Base-by-base conservation (phyloP, 768 basidiomycete genomes). In the Boletus coccyginus region DNA sequence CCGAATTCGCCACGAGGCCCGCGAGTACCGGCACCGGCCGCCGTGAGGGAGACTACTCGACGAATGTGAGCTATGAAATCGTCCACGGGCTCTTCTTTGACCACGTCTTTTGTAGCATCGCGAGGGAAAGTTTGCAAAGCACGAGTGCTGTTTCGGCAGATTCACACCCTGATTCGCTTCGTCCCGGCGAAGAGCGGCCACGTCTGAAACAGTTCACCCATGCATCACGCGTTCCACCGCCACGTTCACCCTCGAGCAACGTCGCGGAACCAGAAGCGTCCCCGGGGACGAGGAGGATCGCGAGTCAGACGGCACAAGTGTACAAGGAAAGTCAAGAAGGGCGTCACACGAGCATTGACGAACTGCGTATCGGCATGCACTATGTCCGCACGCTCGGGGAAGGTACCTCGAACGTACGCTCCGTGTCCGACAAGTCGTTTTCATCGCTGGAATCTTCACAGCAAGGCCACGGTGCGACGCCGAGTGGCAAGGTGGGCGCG, bases 131-230 rank as follows among this genome's bases (percentile, higher is more conserved):
- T 55, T 74, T 83, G n/a, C 72, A 71, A 27, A 80, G 78, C 49
- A 73, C 68, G 7, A 70, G 70, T 59, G 71, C 67, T 29, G 36
- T 76, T 42, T 78, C 79, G 17, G 66, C 58, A 14, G 57, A 73
- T 62, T 62, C 75, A 62, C 65, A 57, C 45, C 62, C 78, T 66
- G 57, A 70, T 60, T 59, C 60, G 24, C 41, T 70, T 32, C 74
- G 65, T 38, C 66, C 65, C 11, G 61, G 60, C 14, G 65, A 61
- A 38, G 66, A 75, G 14, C 79, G 81, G 14, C 86, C 88, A 35
- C 81, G 86, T 33, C 70, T 90, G 32, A 86, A 89, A 35, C 88
- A 85, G 29, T 90, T 91, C 66, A 88, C 84, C 8, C 82, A 81
- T 58, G 83, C 85, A 16, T 78, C 79, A 19, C 83, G 85, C 19